A percentile compares a stretch with the other conserved stretches of the same genome.
Conservation (phyloP, 1,284 basidiomycete species). For the Leccinum solheimii region DNA sequence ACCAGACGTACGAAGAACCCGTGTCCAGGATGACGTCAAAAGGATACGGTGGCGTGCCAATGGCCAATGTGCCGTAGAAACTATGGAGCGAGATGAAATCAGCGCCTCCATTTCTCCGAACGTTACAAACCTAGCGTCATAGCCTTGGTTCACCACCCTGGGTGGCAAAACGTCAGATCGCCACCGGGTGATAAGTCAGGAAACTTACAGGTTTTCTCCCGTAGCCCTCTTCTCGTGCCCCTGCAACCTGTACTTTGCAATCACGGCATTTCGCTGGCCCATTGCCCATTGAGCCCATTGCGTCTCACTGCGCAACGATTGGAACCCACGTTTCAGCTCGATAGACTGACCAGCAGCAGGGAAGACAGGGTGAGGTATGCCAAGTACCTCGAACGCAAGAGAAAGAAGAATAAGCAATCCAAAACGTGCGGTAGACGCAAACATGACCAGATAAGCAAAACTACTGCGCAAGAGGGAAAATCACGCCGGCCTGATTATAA, state of each 20-base stretch:
- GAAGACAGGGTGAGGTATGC: constrained; percentile 8
- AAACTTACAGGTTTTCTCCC: constrained; percentile 25
- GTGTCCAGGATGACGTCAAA: constrained; percentile 44
- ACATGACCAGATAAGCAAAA: constrained; percentile 15
- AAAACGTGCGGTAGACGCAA: constrained; percentile 1
- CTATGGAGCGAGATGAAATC: constrained; percentile 16
- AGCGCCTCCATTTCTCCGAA: not conserved
- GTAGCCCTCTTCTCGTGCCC: constrained; percentile 17
- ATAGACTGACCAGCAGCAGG: constrained; percentile 24
- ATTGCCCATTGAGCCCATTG: constrained; percentile 30
- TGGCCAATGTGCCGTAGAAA: constrained; percentile 28
- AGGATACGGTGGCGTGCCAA: constrained; percentile 32
- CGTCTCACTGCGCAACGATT: constrained; percentile 14
- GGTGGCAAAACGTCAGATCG: constrained; percentile 1
- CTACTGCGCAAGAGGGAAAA: constrained; percentile 6
- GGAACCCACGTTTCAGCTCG: constrained; percentile 19
- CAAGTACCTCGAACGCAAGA: constrained; percentile 13
- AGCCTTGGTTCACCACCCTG: constrained; percentile 27
- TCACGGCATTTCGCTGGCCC: constrained; percentile 20
- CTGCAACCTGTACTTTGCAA: constrained; percentile 26
- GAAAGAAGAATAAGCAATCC: constrained; percentile 18
- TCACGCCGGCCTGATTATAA: constrained; percentile 11
- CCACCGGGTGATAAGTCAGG: not conserved
- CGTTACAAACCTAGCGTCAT: constrained; percentile 23
- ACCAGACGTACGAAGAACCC: constrained; percentile 41